These are phyloP conservation scores for Mucor mucedo DNA, from an alignment of 371 early-diverging fungal genomes.

Conservation along the genomic window DNA sequence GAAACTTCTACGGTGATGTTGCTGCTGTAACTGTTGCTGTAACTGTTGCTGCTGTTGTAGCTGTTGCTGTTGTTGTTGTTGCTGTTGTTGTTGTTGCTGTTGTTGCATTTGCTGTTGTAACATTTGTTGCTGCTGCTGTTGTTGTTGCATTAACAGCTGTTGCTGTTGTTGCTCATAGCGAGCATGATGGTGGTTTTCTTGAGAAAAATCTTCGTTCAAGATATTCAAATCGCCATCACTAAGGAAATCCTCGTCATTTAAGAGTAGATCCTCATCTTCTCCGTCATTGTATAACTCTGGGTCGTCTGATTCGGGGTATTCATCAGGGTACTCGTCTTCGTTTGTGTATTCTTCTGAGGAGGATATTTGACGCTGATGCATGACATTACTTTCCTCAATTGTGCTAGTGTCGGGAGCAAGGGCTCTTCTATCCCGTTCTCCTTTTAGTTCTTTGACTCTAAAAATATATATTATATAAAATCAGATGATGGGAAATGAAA, in stretches of 20 bases:
- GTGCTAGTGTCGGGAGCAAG: constrained; percentile 9
- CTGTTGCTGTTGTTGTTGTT: constrained; percentile 1
- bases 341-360: constrained; percentile 28
- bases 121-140: constrained; percentile 6
- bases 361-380: constrained; percentile 20
- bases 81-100: neutral
- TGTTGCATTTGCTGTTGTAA: neutral
- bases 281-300: constrained; percentile 31
- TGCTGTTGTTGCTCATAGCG: constrained; percentile 3
- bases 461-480: neutral
- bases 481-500: neutral
- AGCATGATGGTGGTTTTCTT: constrained; percentile 34
- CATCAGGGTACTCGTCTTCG: constrained; percentile 39
- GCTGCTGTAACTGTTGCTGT: neutral
- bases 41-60: neutral
- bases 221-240: constrained; percentile 61
- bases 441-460: constrained; percentile 91
- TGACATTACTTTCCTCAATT: constrained; percentile 8
- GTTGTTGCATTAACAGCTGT: constrained; percentile 10
- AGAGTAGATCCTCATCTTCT: constrained; percentile 41
- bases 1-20: constrained; percentile 12
- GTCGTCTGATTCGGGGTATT: constrained; percentile 40
- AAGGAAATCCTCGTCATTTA: constrained; percentile 49
- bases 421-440: constrained; percentile 50
- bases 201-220: constrained; percentile 53